Base-by-base conservation (phyloP, 441 rosid species). In the Gossypium schwendimanii region DNA sequence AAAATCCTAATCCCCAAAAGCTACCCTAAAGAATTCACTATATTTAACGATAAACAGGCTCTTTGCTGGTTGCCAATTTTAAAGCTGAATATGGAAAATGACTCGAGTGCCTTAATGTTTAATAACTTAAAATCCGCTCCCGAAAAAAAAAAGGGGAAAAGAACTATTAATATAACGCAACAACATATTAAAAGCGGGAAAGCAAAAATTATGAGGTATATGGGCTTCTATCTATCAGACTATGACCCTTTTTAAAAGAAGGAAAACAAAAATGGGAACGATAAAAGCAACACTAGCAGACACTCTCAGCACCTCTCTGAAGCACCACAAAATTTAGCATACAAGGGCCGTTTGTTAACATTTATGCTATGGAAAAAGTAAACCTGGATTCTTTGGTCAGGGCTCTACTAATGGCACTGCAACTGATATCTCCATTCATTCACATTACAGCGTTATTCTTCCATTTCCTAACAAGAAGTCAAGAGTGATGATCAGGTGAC, bases 381-480 rank as follows among this genome's bases (percentile, higher is more conserved):
- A 82, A 87, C 87, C 87, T 83, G 84, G 64, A 64, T 65, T 78
- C 75, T 78, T 73, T 70, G 15, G 62, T 77, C 57, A 64, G 81
- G 77, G 41, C 76, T 76, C 78, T 17, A 53, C 63, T 33, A 23
- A 10, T 58, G 73, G 73, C 77, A 55, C 26, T 63, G 63, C 75
- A 47, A 49, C 75, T 47, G 72, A 26, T 53, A 41, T 28, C 54
- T 60, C 52, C 69, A 77, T 68, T 72, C 50, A 33, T 73, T 57
- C 14, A 74, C 69, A 75, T 74, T 66, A 73, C 73, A 14, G 75
- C 74, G 64, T 78, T 72, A 87, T 68, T 80, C 87, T 77, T 76
- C 83, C 79, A 65, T 81, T 77, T 88, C 93, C 97, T 90, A 77
- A 41, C 54, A 75, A 76, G 73, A 74, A 69, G 21, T 26, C 41